Evolutionary conservation across 805 yeast genomes (phyloP).

Genomic region (Kazachstania taianensis): DNA sequence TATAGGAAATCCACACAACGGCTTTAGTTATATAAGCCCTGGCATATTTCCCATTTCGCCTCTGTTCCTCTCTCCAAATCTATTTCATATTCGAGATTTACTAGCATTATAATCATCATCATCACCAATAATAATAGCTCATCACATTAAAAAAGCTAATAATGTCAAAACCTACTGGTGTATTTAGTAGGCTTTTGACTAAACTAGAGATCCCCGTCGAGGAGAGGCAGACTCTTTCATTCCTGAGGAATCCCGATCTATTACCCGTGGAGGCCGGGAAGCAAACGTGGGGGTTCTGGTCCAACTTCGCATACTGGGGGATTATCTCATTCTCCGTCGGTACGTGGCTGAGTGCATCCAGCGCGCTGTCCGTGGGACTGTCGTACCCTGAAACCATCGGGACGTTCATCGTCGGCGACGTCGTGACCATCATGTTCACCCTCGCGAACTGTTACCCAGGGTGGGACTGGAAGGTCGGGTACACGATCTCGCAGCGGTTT

Average conservation of each 20-base stretch:
- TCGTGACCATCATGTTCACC: slow-evolving; percentile 35
- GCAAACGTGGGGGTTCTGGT: slow-evolving; percentile 34
- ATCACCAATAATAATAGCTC: not conserved
- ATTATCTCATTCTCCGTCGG: slow-evolving; percentile 36
- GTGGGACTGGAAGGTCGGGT: slow-evolving; percentile 40
- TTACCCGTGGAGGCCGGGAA: slow-evolving; percentile 20
- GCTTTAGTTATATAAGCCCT: too few species aligned
- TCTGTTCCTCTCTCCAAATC: not conserved
- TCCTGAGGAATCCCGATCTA: slow-evolving; percentile 29
- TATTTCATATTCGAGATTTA: not conserved
- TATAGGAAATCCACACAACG: too few species aligned
- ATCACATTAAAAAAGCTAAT: not conserved
- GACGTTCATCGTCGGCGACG: slow-evolving; percentile 37
- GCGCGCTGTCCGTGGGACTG: slow-evolving; percentile 37
- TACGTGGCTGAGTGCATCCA: slow-evolving; percentile 38
- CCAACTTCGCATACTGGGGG: slow-evolving; percentile 37
- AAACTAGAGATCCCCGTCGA: slow-evolving; percentile 26
- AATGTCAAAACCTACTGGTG: not conserved
- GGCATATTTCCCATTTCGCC: not conserved
- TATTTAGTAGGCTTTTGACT: slow-evolving; percentile 4
- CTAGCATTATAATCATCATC: too few species aligned
- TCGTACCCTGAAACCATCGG: slow-evolving; percentile 38
- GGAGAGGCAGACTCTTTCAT: slow-evolving; percentile 24
- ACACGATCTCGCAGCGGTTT: slow-evolving; percentile 36
- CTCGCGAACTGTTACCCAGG: slow-evolving; percentile 41